Evolutionary conservation across 139 green algal genomes (phyloP).

Genomic region (Picochlorum sp.): DNA sequence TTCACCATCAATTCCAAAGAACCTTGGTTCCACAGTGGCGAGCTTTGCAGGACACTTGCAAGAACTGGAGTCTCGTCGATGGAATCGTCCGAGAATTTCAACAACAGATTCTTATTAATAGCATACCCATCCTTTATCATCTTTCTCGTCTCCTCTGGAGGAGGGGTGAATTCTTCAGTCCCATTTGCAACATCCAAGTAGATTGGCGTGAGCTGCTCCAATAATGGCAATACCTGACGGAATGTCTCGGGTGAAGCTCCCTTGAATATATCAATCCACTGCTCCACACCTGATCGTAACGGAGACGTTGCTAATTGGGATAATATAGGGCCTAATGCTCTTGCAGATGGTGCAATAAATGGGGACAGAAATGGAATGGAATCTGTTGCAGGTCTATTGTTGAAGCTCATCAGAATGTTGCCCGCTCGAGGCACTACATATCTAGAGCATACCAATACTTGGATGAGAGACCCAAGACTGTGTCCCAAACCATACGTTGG

Average conservation of each 20-base stretch:
- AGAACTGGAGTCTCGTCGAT: slow-evolving; percentile 81
- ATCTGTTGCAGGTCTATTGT: slow-evolving; percentile 70
- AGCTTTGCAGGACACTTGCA: slow-evolving; percentile 45
- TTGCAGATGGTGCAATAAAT: slow-evolving; percentile 62
- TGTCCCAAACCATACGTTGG: slow-evolving; percentile 82
- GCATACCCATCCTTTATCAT: slow-evolving; percentile 48
- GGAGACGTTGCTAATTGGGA: slow-evolving; percentile 60
- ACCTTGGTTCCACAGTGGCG: background rate
- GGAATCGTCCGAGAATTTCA: slow-evolving; percentile 78
- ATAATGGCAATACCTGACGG: slow-evolving; percentile 66
- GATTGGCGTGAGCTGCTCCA: slow-evolving; percentile 83
- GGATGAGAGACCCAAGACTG: slow-evolving; percentile 73
- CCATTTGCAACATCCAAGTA: slow-evolving; percentile 72
- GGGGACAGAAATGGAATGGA: slow-evolving; percentile 72
- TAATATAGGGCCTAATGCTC: slow-evolving; percentile 64
- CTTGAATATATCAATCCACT: slow-evolving; percentile 30
- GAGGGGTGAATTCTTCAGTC: slow-evolving; percentile 66
- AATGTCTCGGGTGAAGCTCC: slow-evolving; percentile 5
- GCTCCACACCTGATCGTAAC: slow-evolving; percentile 43
- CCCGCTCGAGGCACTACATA: slow-evolving; percentile 60
- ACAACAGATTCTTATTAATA: slow-evolving; percentile 74
- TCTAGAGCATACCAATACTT: slow-evolving; percentile 73
- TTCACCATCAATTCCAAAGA: slow-evolving; percentile 64
- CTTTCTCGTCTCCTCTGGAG: slow-evolving; percentile 54
- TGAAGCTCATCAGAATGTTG: slow-evolving; percentile 85